Evolutionary conservation across 2,329 filamentous ascomycete genomes (phyloP).

Genomic region (Neonectria punicea): DNA sequence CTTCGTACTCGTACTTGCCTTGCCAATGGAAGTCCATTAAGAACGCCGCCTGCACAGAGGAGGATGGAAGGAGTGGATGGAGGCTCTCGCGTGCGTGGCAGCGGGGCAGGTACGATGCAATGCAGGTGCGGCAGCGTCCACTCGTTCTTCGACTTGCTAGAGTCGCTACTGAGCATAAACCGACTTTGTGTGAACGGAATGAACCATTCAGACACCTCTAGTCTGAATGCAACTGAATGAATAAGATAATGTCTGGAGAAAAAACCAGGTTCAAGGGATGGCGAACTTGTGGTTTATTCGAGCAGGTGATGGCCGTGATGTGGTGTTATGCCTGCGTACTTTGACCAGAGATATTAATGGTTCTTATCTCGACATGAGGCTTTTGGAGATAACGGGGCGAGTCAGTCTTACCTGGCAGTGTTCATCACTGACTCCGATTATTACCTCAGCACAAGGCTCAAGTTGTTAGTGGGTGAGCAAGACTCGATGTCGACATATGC

Average conservation of each 20-base stretch:
- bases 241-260: no score
- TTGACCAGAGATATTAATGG: no score
- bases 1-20: neutral
- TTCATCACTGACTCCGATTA: neutral
- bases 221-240: neutral
- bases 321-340: neutral
- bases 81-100: constrained; percentile 17
- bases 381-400: neutral
- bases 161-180: neutral
- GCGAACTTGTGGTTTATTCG: neutral
- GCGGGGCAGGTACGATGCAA: constrained; percentile 16
- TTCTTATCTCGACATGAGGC: neutral
- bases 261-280: neutral
- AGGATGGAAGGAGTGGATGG: constrained; percentile 1
- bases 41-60: neutral
- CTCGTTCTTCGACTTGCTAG: neutral
- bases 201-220: neutral
- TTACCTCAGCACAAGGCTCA: no score
- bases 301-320: neutral
- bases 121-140: constrained; percentile 13
- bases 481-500: no score
- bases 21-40: neutral
- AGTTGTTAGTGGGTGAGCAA: no score
- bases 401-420: neutral
- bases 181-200: constrained; percentile 1